Evolutionary conservation across 108 stramenopile genomes (phyloP), one percentile per base, ranked within the genome.

Genomic region (Pseudonitzschia pungens): DNA sequence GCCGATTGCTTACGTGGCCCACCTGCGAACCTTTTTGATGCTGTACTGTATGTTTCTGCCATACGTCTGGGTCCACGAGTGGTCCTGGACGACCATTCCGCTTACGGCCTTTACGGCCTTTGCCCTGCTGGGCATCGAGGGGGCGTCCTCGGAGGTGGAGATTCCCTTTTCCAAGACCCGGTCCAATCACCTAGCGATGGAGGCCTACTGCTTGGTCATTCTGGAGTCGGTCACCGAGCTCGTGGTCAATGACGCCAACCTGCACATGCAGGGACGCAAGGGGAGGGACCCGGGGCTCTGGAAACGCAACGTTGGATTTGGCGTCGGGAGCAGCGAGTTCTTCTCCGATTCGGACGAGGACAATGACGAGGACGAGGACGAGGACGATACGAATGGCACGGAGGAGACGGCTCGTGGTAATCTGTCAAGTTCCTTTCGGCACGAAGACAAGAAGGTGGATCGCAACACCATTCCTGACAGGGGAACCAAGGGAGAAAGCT

Each of bases 21-120:
- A 92, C 70, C 69, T 95, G 20, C 78, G 93, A 29, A 83, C 88
- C 10, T 88, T 87, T 71, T 65, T 95, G 7, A 52, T 89, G n/a
- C 2, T 80, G 20, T 91, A 91, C 60, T 72, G 82, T n/a, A 27
- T 81, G 10, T 50, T 71, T 11, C 44, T 80, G 31, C 84, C 84
- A 9, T 85, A 78, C 51, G 27, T 81, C 20, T 85, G 77, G 75
- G 84, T 77, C 7, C 32, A 32, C 8, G 66, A 67, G n/a, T 85
- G 80, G 84, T 56, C 59, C 22, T 85, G 80, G 80, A 62, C 48
- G 5, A 81, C 84, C 0, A 56, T 81, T 27, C 80, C 80, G 0
- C 31, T 81, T n/a, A 77, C 78, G 58, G 62, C 71, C 4, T 66
- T 78, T 36, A 72, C 77, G 24, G 77, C 74, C 14, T 85, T 81